Evolutionary conservation across 2,329 filamentous ascomycete genomes (phyloP).

Genomic region (Penicillium olsonii): DNA sequence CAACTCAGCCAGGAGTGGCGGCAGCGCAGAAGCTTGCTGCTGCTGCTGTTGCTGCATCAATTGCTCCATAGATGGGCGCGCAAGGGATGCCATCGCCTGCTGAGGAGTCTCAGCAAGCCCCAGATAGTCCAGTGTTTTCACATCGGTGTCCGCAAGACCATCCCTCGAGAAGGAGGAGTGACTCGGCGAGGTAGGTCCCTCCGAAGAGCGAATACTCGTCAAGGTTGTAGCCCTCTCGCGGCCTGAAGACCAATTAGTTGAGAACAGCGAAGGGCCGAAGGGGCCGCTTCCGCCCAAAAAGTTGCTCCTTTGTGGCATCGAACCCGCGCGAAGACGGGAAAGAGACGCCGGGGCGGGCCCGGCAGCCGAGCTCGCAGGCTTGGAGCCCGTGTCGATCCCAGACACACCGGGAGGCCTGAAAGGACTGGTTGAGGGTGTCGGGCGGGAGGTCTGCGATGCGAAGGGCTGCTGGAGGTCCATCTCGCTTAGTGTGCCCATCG

Average conservation of each 20-base stretch:
- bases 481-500: slow-evolving; percentile 65
- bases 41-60: slow-evolving; percentile 48
- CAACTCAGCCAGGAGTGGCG: slow-evolving; percentile 72
- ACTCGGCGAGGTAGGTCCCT: slow-evolving; percentile 82
- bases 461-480: slow-evolving; percentile 58
- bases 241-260: slow-evolving; percentile 77
- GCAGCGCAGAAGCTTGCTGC: slow-evolving; percentile 46
- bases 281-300: slow-evolving; percentile 63
- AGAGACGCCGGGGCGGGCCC: slow-evolving; percentile 70
- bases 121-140: slow-evolving; percentile 92
- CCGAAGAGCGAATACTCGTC: slow-evolving; percentile 83
- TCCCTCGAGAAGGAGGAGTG: slow-evolving; percentile 85
- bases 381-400: slow-evolving; percentile 42
- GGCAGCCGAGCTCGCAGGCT: slow-evolving; percentile 45
- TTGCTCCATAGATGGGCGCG: slow-evolving; percentile 59
- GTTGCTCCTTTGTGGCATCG: slow-evolving; percentile 85
- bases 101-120: slow-evolving; percentile 93
- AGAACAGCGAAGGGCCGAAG: slow-evolving; percentile 87
- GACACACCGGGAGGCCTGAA: slow-evolving; percentile 66
- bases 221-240: slow-evolving; percentile 85
- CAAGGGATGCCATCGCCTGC: slow-evolving; percentile 71
- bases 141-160: slow-evolving; percentile 80
- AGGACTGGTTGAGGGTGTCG: slow-evolving; percentile 82
- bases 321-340: slow-evolving; percentile 85
- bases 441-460: slow-evolving; percentile 76